phyloP scores from a whole-genome alignment of 2,329 filamentous ascomycete species.

The Ophiostoma quercus region DNA sequence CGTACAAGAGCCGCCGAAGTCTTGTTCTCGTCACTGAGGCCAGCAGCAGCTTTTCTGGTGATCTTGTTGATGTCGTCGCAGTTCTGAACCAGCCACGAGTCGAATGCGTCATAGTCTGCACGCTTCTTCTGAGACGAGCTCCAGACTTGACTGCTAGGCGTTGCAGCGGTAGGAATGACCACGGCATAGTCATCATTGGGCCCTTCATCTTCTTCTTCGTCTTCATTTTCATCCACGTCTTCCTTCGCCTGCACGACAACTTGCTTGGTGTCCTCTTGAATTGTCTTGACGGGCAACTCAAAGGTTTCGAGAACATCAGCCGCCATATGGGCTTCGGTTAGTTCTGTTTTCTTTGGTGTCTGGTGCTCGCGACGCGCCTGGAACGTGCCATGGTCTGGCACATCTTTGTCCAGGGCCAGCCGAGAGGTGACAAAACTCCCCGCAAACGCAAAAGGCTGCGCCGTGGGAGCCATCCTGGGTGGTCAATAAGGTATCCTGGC shows the following conservation, averaged over 20 bases:
- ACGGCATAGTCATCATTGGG: constrained; percentile 11
- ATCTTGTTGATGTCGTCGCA: constrained; percentile 34
- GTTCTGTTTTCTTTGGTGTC: too few relatives aligned
- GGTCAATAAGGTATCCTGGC: neutral
- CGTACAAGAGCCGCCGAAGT: constrained; percentile 35
- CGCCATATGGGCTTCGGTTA: neutral
- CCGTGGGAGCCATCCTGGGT: constrained; percentile 11
- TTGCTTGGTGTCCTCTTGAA: neutral
- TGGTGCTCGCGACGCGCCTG: neutral
- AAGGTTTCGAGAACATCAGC: neutral
- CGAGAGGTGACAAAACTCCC: constrained; percentile 17
- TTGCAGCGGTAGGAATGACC: neutral
- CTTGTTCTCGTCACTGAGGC: constrained; percentile 32
- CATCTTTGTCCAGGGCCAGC: neutral
- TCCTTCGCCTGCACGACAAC: neutral
- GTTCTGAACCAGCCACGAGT: constrained; percentile 39
- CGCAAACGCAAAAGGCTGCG: constrained; percentile 17
- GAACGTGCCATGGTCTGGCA: neutral
- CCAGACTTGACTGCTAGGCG: neutral
- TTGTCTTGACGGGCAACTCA: neutral
- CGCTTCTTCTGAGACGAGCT: constrained; percentile 45
- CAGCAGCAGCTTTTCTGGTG: constrained; percentile 28
- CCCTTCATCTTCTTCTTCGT: neutral
- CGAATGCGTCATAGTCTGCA: constrained; percentile 47
- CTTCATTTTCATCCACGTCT: neutral